Evolutionary conservation across 768 basidiomycete genomes (phyloP).

Genomic region (Russula emetica): DNA sequence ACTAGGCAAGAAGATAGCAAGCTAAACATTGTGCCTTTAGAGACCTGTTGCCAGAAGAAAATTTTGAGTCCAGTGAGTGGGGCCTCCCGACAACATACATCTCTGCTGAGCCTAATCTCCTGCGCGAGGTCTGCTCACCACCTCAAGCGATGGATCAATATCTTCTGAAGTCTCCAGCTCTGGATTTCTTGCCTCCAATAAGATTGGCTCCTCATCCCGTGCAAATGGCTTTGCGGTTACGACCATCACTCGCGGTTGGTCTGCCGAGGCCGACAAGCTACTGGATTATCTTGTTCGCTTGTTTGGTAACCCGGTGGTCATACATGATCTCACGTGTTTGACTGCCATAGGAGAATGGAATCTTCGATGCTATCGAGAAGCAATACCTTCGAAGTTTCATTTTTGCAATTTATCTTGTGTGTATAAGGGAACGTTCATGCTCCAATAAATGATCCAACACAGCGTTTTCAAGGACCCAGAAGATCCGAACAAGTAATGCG

Average conservation of each 20-base stretch:
- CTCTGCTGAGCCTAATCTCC: conserved; percentile 12
- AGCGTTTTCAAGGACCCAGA: conserved; percentile 57
- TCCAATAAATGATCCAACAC: conserved; percentile 11
- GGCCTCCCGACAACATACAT: conserved; percentile 6
- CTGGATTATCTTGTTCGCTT: conserved; percentile 69
- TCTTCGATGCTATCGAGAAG: conserved; percentile 81
- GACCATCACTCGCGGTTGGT: conserved; percentile 67
- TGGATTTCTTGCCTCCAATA: conserved; percentile 39
- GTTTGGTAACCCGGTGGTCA: conserved; percentile 25
- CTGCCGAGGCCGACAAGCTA: conserved; percentile 77
- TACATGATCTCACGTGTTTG: background rate
- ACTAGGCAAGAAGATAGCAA: conserved; percentile 17
- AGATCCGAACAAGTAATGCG: conserved; percentile 73
- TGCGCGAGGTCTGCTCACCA: conserved; percentile 50
- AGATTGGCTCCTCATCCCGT: conserved; percentile 32
- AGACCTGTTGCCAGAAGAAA: conserved; percentile 73
- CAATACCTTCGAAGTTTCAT: conserved; percentile 82
- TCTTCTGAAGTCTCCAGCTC: conserved; percentile 35
- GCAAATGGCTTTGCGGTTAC: conserved; percentile 70
- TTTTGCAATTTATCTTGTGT: conserved; percentile 78
- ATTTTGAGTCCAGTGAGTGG: conserved; percentile 46
- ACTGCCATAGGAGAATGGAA: conserved; percentile 67
- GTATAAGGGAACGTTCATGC: conserved; percentile 29
- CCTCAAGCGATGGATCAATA: conserved; percentile 36
- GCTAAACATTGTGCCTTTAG: conserved; percentile 36